Percentiles rank a stretch among this genome's conserved stretches.
phyloP scores from a whole-genome alignment of 345 rosid species.

The Heritiera fomes region DNA sequence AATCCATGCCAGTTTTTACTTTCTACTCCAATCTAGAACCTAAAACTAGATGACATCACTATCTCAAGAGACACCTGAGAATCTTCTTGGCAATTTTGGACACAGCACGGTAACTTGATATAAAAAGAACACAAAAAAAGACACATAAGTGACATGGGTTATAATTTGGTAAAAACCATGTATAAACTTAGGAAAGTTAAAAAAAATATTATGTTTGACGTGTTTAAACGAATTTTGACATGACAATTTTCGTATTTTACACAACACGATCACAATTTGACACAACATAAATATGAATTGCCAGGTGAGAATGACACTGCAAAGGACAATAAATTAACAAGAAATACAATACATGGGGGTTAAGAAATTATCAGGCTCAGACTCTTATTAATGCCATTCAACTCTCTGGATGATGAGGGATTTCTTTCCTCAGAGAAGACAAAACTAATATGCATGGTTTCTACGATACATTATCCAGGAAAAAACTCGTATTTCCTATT shows the following conservation, averaged over 20 bases:
- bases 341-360: background rate
- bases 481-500: background rate
- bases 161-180: no score
- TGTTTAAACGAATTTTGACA: no score
- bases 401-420: background rate
- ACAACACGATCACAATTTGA: no score
- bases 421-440: constrained; percentile 3
- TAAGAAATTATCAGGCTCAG: background rate
- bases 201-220: no score
- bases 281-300: no score
- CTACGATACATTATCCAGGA: background rate
- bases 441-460: background rate
- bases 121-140: no score
- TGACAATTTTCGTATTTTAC: no score
- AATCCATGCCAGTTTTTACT: background rate
- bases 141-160: no score
- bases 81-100: no score
- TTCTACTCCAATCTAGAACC: constrained; percentile 6
- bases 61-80: background rate
- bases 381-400: background rate
- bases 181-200: no score
- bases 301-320: background rate
- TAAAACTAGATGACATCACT: constrained; percentile 7
- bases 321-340: background rate
- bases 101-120: no score